A percentile compares a stretch with the other conserved stretches of the same genome.
Evolutionary conservation across 2,329 filamentous ascomycete species (phyloP).

Genomic region (Nemania sp.): DNA sequence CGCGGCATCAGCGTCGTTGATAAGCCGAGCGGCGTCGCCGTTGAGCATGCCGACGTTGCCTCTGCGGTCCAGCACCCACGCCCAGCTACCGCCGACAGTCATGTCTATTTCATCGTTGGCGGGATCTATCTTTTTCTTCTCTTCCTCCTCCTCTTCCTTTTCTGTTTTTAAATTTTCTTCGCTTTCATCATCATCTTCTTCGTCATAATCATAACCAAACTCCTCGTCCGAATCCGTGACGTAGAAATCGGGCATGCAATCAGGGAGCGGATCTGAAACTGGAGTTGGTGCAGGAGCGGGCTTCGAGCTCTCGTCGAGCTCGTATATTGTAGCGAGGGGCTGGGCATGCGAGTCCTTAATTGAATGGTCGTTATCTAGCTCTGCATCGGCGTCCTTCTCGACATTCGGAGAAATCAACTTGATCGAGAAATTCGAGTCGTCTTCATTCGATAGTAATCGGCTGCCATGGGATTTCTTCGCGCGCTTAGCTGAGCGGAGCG

Average conservation of each 20-base stretch:
- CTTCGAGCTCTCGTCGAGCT: constrained; percentile 28
- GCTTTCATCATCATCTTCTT: too few species aligned
- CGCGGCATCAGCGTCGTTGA: neutral
- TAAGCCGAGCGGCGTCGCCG: neutral
- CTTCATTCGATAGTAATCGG: neutral
- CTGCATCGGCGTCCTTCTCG: constrained; percentile 17
- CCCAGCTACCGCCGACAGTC: constrained; percentile 22
- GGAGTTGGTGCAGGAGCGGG: constrained; percentile 15
- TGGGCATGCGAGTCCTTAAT: too few species aligned
- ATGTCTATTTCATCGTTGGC: constrained; percentile 18
- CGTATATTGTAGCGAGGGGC: constrained; percentile 28
- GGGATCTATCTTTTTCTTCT: too few species aligned
- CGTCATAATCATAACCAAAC: too few species aligned
- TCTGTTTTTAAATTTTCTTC: too few species aligned
- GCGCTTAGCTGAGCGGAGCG: constrained; percentile 32
- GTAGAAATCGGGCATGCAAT: constrained; percentile 28
- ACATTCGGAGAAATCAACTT: constrained; percentile 27
- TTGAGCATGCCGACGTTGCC: neutral
- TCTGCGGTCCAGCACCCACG: constrained; percentile 18
- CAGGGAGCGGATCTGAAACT: too few species aligned
- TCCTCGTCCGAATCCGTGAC: constrained; percentile 25
- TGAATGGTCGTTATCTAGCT: too few species aligned
- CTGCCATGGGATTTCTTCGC: constrained; percentile 14
- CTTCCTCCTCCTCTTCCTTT: too few species aligned
- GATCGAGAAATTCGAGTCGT: constrained; percentile 14